Conservation (phyloP, 441 rosid species). For the Gossypium gossypioides region DNA sequence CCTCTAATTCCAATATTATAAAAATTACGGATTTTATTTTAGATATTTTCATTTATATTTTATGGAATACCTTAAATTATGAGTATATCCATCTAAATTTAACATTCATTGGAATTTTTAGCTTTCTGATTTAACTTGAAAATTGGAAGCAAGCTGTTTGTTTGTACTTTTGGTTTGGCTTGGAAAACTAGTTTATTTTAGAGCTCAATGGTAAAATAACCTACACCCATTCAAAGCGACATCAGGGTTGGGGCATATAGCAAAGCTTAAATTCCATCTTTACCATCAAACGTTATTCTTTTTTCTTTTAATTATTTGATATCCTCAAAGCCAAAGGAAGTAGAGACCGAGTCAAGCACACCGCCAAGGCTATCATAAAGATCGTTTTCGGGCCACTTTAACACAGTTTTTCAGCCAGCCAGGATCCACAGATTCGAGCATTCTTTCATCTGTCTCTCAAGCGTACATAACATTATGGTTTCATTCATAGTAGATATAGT, state of each 20-base stretch:
- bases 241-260: too few species aligned
- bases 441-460: constrained; percentile 29
- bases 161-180: too few species aligned
- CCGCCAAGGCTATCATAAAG: constrained; percentile 29
- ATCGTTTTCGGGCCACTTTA: constrained; percentile 31
- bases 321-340: constrained; percentile 30
- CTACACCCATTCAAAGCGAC: too few species aligned
- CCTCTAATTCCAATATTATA: too few species aligned
- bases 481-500: constrained; percentile 27
- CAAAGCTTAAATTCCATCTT: neutral
- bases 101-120: neutral
- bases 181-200: too few species aligned
- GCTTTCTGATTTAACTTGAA: too few species aligned
- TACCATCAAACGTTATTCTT: neutral
- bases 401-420: constrained; percentile 26
- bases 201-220: too few species aligned
- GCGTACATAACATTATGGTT: constrained; percentile 32
- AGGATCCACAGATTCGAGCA: constrained; percentile 25
- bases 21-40: too few species aligned
- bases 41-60: too few species aligned
- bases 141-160: too few species aligned
- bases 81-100: too few species aligned
- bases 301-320: constrained; percentile 21
- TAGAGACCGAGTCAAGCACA: constrained; percentile 36
- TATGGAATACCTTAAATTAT: too few species aligned